Evolutionary conservation across 192 early-diverging fungal species (phyloP), one percentile per base, ranked within the genome.

Genomic region (Coemansia sp.): DNA sequence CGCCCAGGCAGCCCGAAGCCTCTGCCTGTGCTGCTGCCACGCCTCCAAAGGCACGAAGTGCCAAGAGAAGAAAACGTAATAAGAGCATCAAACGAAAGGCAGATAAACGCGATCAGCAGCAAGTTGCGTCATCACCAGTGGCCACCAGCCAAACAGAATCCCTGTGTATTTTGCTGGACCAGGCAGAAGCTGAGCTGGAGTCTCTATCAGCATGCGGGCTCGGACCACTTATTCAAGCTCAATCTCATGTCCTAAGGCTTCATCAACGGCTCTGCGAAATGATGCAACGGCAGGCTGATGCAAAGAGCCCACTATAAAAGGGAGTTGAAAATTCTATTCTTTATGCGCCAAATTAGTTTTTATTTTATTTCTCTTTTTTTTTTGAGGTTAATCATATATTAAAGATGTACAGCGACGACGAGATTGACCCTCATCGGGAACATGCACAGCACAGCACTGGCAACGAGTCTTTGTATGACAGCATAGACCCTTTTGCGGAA

Each of bases 341-440:
- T 59, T 47, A 19, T 16, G 40, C 21, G 47, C 6, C 44, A 30
- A 31, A 35, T 43, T 28, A 35, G 35, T 53, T 45, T 18, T 31
- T 57, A 31, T 46, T 62, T 20, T 46, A 53, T 59, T 59, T 12
- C 45, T 45, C 43, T 46, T 53, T 30, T 20, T 19, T 53, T 60
- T 41, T n/a, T 33, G 15, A 16, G 11, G 28, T 46, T 15, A 12
- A 31, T 35, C 18, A 6, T 47, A 26, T 21, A 47, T 23, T 45
- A 13, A n/a, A 28, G 53, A 70, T 70, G 68, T 59, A 55, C 46
- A 30, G 41, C 38, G 53, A 50, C 4, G 72, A 74, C 8, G 71
- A 75, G 50, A 57, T 64, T 52, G 65, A 64, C 54, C 72, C 72
- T 43, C 57, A 68, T 75, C 72, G 72, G 36, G 61, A 28, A 50